Evolutionary conservation across 306 rosid genomes (phyloP), one percentile per base, ranked within the genome.

Genomic region (Trichosanthes cucumerina): DNA sequence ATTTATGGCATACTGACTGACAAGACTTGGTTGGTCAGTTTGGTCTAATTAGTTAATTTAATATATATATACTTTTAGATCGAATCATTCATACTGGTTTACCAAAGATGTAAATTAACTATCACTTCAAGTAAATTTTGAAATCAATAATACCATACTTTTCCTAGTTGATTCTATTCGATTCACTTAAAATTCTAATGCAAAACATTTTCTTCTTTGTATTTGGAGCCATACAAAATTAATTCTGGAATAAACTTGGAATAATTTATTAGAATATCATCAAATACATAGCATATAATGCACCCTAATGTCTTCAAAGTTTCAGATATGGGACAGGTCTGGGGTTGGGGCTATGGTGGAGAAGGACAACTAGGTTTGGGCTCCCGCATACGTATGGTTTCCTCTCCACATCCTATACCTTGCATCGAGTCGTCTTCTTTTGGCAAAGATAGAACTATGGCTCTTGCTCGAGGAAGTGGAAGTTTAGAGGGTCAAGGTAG

Each of bases 281-380:
- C 13, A 6, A 24, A 72, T 47, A 15, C 44, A 47, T 31, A 46
- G 19, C 36, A n/a, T 76, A 13, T 18, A 76, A n/a, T 31, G 59
- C 49, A 44, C 31, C 47, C 81, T 78, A 79, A 66, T 79, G 43
- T 79, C 62, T 82, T 83, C 77, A 82, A 59, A 83, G 76, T 80
- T 84, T 86, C 93, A 93, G 98, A 93, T 89, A 80, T 86, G 75
- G 98, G 98, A 76, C 96, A 93, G 83, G 97, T 93, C 84, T 93
- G 98, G 98, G 98, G 98, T 78, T 93, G 98, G 98, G 98, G 98
- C 74, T 93, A 93, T 84, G 98, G 98, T 85, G 98, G 98, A 47
- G 98, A 93, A 90, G 98, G 98, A 80, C 98, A 93, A 83, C 98
- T 93, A 83, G 98, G 98, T 80, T 82, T 93, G 85, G 96, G 98